These are phyloP conservation scores for Musa troglodytarum DNA, from an alignment of 176 grass and related monocot genomes.

Conservation along the genomic window DNA sequence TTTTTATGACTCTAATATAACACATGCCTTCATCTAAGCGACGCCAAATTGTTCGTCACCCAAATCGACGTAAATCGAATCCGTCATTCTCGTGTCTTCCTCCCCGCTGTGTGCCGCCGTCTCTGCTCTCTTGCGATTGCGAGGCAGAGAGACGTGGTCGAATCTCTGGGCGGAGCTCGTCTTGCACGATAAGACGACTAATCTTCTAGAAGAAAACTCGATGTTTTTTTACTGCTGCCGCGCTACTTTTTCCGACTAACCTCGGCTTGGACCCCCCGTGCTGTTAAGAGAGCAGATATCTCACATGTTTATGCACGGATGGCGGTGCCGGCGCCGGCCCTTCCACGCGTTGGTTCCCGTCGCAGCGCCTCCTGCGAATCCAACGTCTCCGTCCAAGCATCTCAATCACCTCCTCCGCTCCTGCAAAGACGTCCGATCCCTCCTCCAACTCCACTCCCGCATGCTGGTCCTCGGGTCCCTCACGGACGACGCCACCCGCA, in stretches of 20 bases:
- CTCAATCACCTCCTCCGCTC: conserved; percentile 10
- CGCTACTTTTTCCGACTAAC: too few species aligned
- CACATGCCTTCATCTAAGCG: too few species aligned
- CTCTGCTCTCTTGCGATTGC: too few species aligned
- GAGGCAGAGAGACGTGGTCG: too few species aligned
- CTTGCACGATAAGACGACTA: too few species aligned
- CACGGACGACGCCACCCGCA: conserved; percentile 33
- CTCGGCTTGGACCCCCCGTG: not conserved
- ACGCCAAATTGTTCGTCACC: not conserved
- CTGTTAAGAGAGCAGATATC: not conserved
- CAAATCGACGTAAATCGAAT: not conserved
- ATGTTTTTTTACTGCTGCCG: too few species aligned
- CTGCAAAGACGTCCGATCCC: conserved; percentile 40
- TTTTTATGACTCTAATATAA: too few species aligned
- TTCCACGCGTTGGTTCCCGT: not conserved
- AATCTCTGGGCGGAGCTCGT: too few species aligned
- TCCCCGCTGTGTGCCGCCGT: too few species aligned
- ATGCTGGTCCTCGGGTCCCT: conserved; percentile 45
- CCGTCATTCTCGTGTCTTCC: too few species aligned
- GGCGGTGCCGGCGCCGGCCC: not conserved
- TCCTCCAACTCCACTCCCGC: conserved; percentile 46
- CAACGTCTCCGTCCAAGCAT: not conserved
- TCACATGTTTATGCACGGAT: not conserved
- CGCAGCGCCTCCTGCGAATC: not conserved
- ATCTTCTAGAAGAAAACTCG: too few species aligned